Percentiles rank a stretch among this genome's conserved stretches.
Evolutionary conservation across 352 stramenopile species (phyloP).

Genomic region (Blastocystis sp.): DNA sequence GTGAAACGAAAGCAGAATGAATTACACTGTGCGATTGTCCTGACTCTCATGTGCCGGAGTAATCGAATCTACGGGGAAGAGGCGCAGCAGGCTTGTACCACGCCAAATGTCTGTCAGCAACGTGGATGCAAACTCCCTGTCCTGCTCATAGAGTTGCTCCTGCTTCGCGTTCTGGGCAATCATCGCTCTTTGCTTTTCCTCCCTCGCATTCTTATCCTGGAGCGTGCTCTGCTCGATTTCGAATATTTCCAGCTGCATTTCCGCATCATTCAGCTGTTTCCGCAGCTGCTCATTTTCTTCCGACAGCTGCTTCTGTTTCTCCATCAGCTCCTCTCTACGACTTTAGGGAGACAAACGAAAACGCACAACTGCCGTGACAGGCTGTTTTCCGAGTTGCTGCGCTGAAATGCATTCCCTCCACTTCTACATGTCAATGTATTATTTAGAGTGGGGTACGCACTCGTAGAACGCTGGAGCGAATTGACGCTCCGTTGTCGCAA

Average conservation of each 20-base stretch:
- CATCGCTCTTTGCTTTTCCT: slow-evolving; percentile 21
- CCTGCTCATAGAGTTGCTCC: slow-evolving; percentile 13
- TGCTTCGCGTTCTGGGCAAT: neutral
- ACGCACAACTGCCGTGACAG: slow-evolving; percentile 5
- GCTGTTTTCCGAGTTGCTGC: slow-evolving; percentile 9
- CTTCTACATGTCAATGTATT: neutral
- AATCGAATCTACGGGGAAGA: slow-evolving; percentile 8
- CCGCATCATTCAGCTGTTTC: neutral
- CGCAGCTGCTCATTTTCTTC: slow-evolving; percentile 52
- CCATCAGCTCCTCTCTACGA: slow-evolving; percentile 34
- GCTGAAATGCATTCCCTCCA: neutral
- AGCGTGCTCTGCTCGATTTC: slow-evolving; percentile 21
- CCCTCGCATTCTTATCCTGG: slow-evolving; percentile 12
- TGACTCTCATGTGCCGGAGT: neutral
- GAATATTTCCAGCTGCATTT: slow-evolving; percentile 46
- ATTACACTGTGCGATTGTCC: neutral
- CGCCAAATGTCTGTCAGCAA: slow-evolving; percentile 52
- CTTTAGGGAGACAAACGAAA: neutral
- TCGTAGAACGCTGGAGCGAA: neutral
- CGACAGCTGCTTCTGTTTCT: slow-evolving; percentile 10
- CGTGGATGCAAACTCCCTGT: slow-evolving; percentile 10
- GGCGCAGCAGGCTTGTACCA: neutral
- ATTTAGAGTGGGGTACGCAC: neutral
- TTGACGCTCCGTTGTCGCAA: neutral
- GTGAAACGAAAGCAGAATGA: neutral